Evolutionary conservation across 176 grass and related monocot genomes (phyloP).

Genomic region (Aegilops bicornis): DNA sequence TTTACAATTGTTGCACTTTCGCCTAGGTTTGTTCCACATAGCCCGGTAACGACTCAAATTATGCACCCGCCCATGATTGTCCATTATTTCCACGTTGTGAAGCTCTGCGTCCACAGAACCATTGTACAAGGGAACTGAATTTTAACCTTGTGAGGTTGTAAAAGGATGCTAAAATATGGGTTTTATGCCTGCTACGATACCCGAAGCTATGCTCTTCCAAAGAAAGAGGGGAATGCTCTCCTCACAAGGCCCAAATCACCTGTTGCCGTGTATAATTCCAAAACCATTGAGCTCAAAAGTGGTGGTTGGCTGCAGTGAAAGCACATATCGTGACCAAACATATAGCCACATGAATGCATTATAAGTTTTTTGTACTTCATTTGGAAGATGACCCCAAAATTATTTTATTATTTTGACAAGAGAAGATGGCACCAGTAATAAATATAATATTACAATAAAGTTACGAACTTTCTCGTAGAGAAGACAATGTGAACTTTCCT

Average conservation of each 20-base stretch:
- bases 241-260: slow-evolving; percentile 63
- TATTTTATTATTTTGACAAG: neutral
- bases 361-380: neutral
- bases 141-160: slow-evolving; percentile 13
- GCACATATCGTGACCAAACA: neutral
- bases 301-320: slow-evolving; percentile 70
- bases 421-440: neutral
- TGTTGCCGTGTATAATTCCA: slow-evolving; percentile 68
- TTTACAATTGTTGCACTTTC: slow-evolving; percentile 82
- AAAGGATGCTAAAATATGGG: slow-evolving; percentile 5
- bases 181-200: slow-evolving; percentile 52
- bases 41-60: slow-evolving; percentile 76
- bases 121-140: slow-evolving; percentile 4
- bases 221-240: slow-evolving; percentile 57
- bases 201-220: slow-evolving; percentile 93
- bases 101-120: slow-evolving; percentile 51
- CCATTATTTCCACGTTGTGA: slow-evolving; percentile 74
- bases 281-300: slow-evolving; percentile 87
- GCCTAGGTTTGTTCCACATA: slow-evolving; percentile 88
- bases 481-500: neutral
- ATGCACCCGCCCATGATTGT: slow-evolving; percentile 50
- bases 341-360: neutral
- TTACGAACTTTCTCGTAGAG: no score
- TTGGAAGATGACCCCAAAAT: no score
- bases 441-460: no score